Conservation (phyloP, 116 monocot species). For the Zostera marina region DNA sequence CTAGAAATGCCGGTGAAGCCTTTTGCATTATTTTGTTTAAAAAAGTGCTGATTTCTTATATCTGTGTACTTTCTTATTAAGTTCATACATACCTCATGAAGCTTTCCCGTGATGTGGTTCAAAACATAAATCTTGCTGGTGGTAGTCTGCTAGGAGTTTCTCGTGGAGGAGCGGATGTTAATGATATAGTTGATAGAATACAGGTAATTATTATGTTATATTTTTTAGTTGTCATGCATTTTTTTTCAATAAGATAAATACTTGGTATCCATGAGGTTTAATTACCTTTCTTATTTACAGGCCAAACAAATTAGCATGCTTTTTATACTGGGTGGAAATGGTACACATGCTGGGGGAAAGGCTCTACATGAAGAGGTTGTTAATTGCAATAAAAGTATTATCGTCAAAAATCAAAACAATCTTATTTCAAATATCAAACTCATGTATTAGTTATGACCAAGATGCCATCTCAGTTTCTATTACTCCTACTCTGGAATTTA, state of each 20-base stretch:
- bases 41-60: not conserved
- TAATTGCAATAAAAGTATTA: not conserved
- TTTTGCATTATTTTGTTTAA: not conserved
- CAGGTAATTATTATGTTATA: slow-evolving; percentile 44
- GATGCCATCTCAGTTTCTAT: too few species aligned
- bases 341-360: slow-evolving; percentile 83
- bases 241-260: too few species aligned
- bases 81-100: slow-evolving; percentile 3
- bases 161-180: slow-evolving; percentile 45
- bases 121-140: slow-evolving; percentile 86
- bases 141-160: slow-evolving; percentile 87
- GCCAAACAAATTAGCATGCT: slow-evolving; percentile 72
- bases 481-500: too few species aligned
- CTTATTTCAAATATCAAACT: too few species aligned
- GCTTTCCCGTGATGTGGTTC: slow-evolving; percentile 56
- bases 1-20: slow-evolving; percentile 47
- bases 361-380: slow-evolving; percentile 86
- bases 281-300: slow-evolving; percentile 16
- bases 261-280: too few species aligned
- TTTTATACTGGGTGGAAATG: slow-evolving; percentile 84
- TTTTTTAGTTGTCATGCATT: too few species aligned
- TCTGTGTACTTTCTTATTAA: not conserved
- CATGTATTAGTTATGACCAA: too few species aligned
- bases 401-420: too few species aligned
- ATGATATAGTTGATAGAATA: slow-evolving; percentile 76